Evolutionary conservation across 345 rosid genomes (phyloP), one percentile per base, ranked within the genome.

Genomic region (Salix brachista): DNA sequence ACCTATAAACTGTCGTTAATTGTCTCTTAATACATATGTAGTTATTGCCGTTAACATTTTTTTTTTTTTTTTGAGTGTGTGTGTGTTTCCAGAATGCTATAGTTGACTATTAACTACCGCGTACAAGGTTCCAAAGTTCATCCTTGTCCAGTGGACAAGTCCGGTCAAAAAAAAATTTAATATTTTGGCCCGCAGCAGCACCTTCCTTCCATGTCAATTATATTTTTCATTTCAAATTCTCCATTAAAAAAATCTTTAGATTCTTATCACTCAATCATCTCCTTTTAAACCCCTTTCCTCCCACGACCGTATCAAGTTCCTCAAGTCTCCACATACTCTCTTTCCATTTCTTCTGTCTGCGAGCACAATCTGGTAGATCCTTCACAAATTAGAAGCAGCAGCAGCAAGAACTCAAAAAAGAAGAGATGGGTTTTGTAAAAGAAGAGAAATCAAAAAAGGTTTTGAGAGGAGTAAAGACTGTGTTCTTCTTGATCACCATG

Each of bases 401-500:
- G 0, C 32, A 4, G 18, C 32, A 34, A 28, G n/a, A 70, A 14
- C 3, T 37, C 28, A 32, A 46, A 54, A 54, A 62, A 18, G 10
- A 21, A 52, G 65, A 72, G 73, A 93, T 93, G 99, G 97, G 94
- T 30, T 87, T 81, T 50, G 52, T 85, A 5, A 93, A 93, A 78
- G 99, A 95, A 72, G 94, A 87, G 84, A 81, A 70, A 83, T 73
- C 85, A 32, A 85, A 69, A 37, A 77, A 79, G 71, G 74, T 87
- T 46, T 77, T 84, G 77, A 86, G 99, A 81, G 91, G 85, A 0
- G 61, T 93, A 17, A 93, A 91, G 83, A 91, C 96, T 32, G 32
- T 96, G 48, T 93, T 90, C 72, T 90, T 95, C 90, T 64, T 95
- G 28, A 75, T 89, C 79, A 60, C 92, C 71, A 84, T 95, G 94